Percentiles rank a stretch among this genome's conserved stretches.
phyloP scores from a whole-genome alignment of 371 early-diverging fungal genomes.

The Apophysomyces trapeziformis region DNA sequence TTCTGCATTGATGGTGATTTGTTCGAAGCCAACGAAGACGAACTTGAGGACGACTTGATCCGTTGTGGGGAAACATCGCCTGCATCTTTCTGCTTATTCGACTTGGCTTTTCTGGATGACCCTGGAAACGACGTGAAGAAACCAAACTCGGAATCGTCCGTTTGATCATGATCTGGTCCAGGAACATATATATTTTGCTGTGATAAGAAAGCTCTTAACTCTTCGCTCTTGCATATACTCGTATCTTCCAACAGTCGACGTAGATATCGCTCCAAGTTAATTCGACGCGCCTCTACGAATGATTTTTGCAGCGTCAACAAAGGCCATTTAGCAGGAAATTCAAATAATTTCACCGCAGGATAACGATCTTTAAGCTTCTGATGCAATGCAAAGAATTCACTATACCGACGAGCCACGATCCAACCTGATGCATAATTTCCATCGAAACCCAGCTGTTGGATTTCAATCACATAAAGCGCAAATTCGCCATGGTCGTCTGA shows the following conservation, averaged over 20 bases:
- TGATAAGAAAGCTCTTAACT: slow-evolving; percentile 67
- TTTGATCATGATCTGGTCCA: slow-evolving; percentile 33
- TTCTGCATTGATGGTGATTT: slow-evolving; percentile 10
- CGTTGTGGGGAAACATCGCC: slow-evolving; percentile 14
- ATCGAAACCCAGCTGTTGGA: slow-evolving; percentile 65
- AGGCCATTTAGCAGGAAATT: slow-evolving; percentile 79
- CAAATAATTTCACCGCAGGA: slow-evolving; percentile 63
- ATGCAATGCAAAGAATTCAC: slow-evolving; percentile 83
- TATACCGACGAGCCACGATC: slow-evolving; percentile 80
- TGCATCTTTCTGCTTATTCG: neutral
- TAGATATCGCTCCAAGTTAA: slow-evolving; percentile 73
- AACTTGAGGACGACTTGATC: slow-evolving; percentile 21
- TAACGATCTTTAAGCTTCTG: slow-evolving; percentile 62
- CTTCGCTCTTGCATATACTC: slow-evolving; percentile 59
- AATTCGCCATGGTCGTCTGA: slow-evolving; percentile 65
- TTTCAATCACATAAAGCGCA: slow-evolving; percentile 79
- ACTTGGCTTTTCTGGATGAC: neutral
- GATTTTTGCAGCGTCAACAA: slow-evolving; percentile 61
- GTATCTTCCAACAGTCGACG: slow-evolving; percentile 60
- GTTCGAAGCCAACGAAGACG: slow-evolving; percentile 20
- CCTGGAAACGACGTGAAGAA: slow-evolving; percentile 23
- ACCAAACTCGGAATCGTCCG: slow-evolving; percentile 19
- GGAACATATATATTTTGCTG: slow-evolving; percentile 63
- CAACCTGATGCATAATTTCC: slow-evolving; percentile 70
- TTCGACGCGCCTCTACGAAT: slow-evolving; percentile 73